Evolutionary conservation across 345 rosid genomes (phyloP).

Genomic region (Salix exigua): DNA sequence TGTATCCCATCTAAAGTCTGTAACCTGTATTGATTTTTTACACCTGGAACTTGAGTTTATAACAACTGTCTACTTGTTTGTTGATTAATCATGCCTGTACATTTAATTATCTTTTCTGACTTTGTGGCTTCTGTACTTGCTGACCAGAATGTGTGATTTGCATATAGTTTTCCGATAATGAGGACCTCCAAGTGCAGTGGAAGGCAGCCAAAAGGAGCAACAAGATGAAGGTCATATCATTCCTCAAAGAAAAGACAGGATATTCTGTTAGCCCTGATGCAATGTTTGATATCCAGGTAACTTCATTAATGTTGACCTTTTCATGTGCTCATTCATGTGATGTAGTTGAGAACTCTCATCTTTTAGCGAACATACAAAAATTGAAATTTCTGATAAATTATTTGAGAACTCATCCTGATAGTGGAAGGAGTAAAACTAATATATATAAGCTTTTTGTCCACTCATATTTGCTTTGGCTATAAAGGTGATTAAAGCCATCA

Average conservation of each 20-base stretch:
- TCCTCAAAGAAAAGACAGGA: constrained; percentile 52
- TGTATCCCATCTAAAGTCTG: not conserved
- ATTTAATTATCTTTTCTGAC: not conserved
- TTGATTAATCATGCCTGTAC: not conserved
- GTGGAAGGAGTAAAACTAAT: not conserved
- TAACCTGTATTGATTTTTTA: not conserved
- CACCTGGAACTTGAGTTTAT: not conserved
- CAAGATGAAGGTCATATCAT: constrained; percentile 55
- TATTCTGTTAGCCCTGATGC: constrained; percentile 50
- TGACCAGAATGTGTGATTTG: constrained; percentile 17
- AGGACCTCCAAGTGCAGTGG: constrained; percentile 55
- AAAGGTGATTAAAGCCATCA: not conserved
- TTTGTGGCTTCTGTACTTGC: constrained; percentile 15
- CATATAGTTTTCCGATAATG: constrained; percentile 48
- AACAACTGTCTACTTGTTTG: not conserved
- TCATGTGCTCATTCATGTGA: not conserved
- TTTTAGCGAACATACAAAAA: not conserved
- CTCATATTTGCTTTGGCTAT: too few relatives aligned
- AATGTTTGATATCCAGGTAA: constrained; percentile 65
- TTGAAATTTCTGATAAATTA: not conserved
- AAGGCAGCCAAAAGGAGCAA: constrained; percentile 50
- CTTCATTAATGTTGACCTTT: not conserved
- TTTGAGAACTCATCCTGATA: not conserved
- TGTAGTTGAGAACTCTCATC: not conserved
- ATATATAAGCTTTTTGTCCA: too few relatives aligned